These are phyloP conservation scores for Andrographis paniculata DNA, from an alignment of 305 asterid species.

Conservation along the genomic window DNA sequence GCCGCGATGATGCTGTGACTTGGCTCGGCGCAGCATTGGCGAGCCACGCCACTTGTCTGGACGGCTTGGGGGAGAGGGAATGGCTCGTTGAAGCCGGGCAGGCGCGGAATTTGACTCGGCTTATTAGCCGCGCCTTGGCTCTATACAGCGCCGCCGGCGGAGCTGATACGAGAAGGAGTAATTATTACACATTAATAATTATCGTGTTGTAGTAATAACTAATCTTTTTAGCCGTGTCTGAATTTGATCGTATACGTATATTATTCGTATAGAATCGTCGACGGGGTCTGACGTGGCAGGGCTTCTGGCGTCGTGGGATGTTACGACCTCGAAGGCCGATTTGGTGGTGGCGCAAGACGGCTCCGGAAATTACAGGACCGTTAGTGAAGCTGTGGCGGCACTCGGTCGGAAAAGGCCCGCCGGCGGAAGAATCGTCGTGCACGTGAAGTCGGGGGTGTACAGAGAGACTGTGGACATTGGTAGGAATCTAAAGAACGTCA, in stretches of 20 bases:
- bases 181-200: too few relatives aligned
- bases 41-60: constrained; percentile 56
- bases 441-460: constrained; percentile 53
- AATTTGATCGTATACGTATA: too few relatives aligned
- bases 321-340: constrained; percentile 8
- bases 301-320: background rate
- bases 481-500: constrained; percentile 38
- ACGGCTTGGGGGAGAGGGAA: constrained; percentile 44
- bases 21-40: constrained; percentile 75
- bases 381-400: constrained; percentile 51
- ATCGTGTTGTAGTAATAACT: too few relatives aligned
- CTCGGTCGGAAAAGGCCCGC: constrained; percentile 23
- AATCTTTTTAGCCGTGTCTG: too few relatives aligned
- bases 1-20: constrained; percentile 44
- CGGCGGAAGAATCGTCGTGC: constrained; percentile 38
- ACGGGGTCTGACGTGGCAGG: too few relatives aligned
- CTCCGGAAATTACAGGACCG: constrained; percentile 49
- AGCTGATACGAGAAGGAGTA: constrained; percentile 11
- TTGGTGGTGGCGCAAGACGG: constrained; percentile 74
- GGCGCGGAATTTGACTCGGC: constrained; percentile 32
- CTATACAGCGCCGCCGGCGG: constrained; percentile 20
- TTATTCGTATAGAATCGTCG: too few relatives aligned
- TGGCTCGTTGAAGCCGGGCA: constrained; percentile 16
- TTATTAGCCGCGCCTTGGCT: constrained; percentile 44
- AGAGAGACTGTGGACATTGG: constrained; percentile 51